Conservation (phyloP, 257 asterid species). For the Solanum gracilifrons region DNA sequence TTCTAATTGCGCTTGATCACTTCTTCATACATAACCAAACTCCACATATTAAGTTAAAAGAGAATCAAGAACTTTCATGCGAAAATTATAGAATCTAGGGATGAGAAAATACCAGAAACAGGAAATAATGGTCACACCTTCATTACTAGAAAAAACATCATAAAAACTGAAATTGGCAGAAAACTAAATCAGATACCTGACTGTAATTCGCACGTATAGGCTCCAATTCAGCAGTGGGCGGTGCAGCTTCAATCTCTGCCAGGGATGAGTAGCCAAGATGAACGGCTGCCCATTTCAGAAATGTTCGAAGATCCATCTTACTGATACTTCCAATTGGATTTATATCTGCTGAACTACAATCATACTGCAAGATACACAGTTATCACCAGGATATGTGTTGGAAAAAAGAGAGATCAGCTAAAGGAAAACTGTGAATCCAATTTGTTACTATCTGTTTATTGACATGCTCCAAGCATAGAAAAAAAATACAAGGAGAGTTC, state of each 20-base stretch:
- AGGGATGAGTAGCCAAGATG: slow-evolving; percentile 82
- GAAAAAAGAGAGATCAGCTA: not conserved
- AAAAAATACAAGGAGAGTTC: not conserved
- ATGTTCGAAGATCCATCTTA: slow-evolving; percentile 75
- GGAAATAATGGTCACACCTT: not conserved
- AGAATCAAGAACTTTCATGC: not conserved
- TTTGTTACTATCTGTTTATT: not conserved
- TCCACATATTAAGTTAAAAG: not conserved
- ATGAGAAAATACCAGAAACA: not conserved
- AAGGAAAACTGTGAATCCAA: not conserved
- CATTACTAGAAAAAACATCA: not conserved
- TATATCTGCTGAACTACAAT: slow-evolving; percentile 97
- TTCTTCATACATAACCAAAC: not conserved
- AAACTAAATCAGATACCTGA: slow-evolving; percentile 41
- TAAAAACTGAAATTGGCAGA: not conserved
- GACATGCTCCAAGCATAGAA: not conserved
- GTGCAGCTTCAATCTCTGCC: slow-evolving; percentile 88
- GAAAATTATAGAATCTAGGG: not conserved
- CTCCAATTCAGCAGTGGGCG: slow-evolving; percentile 93
- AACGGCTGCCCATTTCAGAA: slow-evolving; percentile 80
- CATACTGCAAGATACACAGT: slow-evolving; percentile 47
- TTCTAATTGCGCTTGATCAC: not conserved
- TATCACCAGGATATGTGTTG: not conserved
- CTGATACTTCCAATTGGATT: slow-evolving; percentile 94
- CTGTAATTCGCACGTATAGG: slow-evolving; percentile 70